A percentile compares a stretch with the other conserved stretches of the same genome.
Evolutionary conservation across 805 yeast genomes (phyloP).

Genomic region (Candida berthetii): DNA sequence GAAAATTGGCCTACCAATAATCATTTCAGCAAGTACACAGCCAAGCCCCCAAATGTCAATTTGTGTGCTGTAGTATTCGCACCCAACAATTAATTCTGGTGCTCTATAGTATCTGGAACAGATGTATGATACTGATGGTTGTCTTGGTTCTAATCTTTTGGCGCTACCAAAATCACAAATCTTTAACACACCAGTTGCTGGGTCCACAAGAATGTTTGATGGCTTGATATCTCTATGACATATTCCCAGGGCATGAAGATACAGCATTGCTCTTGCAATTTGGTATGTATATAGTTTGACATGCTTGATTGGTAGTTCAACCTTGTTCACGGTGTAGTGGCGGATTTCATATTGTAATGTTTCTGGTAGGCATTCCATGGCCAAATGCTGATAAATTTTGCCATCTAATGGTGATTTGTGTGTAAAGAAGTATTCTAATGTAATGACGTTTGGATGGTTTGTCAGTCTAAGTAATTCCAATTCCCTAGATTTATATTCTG

Average conservation of each 20-base stretch:
- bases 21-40: constrained; percentile 93
- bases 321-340: constrained; percentile 53
- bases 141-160: constrained; percentile 67
- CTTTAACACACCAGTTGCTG: constrained; percentile 56
- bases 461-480: constrained; percentile 70
- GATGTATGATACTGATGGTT: constrained; percentile 90
- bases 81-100: constrained; percentile 92
- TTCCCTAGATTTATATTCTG: constrained; percentile 80
- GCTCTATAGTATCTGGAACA: constrained; percentile 96
- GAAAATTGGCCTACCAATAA: constrained; percentile 88
- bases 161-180: constrained; percentile 88
- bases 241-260: constrained; percentile 72
- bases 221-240: constrained; percentile 86
- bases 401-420: constrained; percentile 57
- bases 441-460: constrained; percentile 74
- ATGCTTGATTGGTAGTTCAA: constrained; percentile 64
- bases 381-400: constrained; percentile 70
- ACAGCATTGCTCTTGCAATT: constrained; percentile 77
- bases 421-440: constrained; percentile 64
- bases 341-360: constrained; percentile 73
- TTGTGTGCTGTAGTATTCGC: constrained; percentile 78
- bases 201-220: constrained; percentile 73
- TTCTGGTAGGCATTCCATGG: constrained; percentile 84
- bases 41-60: constrained; percentile 98
- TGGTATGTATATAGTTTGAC: constrained; percentile 75